Base-by-base conservation (phyloP, 2,329 filamentous ascomycete genomes). In the Talaromyces sp. region DNA sequence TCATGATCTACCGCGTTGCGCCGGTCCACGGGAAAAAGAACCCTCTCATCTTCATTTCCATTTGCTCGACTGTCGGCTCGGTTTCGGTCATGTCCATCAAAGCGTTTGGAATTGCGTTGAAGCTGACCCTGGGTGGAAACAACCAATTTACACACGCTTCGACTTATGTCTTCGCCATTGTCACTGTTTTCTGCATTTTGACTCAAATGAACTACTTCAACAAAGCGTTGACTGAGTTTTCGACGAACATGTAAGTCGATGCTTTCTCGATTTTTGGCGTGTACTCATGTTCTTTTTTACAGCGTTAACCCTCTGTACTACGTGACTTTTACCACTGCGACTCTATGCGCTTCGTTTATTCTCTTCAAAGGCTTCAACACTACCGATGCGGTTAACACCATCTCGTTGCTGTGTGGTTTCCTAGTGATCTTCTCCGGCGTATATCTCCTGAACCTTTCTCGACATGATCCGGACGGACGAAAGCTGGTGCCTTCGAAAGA, bases 161-260 rank as follows among this genome's bases (percentile, higher is more conserved):
- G 56, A 99, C 96, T 63, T 99, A 99, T 70, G 93, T 97, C 65
- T 99, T 99, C 75, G 88, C 93, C 77, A 97, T 99, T 67, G 86
- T 98, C 66, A 95, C 93, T 0, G 83, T 84, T 3, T 91, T 97
- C 66, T 99, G 95, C 81, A 98, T 99, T 72, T 77, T 99, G 67
- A 97, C 93, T 9, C 95, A 99, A 82, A 98, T 99, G 95, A 99
- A 99, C 78, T 99, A 99, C 78, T 96, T 99, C 79, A 99, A 99
- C 83, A 99, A 99, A 78, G 95, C 95, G 8, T 81, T 99, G 63
- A 96, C 92, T 76, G 92, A 96, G 71, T 99, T 98, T 78, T 93
- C 91, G 32, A 97, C 95, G 33, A 96, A 96, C 69, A 96, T 99
- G 93, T 96, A 84, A 75, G 90, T 81, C 55, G 22, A 47, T 5